Evolutionary conservation across 2,329 filamentous ascomycete genomes (phyloP), one percentile per base, ranked within the genome.

Genomic region (Scleromitrula shiraiana): DNA sequence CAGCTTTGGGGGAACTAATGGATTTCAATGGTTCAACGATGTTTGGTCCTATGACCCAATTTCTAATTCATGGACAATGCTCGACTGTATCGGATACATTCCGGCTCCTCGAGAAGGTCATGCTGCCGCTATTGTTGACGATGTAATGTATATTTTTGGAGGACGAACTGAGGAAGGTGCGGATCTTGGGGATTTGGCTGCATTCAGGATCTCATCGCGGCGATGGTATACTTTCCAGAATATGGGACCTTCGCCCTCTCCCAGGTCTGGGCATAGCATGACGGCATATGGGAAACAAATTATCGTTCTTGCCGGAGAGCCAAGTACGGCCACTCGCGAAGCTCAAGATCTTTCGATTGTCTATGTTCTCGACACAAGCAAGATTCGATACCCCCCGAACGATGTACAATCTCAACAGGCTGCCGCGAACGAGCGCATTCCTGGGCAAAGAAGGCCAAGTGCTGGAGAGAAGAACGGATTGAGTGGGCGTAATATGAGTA

Each of bases 221-320:
- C 80, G 93, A 51, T 98, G 93, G 93, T 98, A 97, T 66, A 98
- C 93, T 29, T 98, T 98, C 68, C 93, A 98, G 63, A 98, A 98
- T 63, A 98, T 98, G 93, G 93, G 93, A 0, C 90, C 90, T 3
- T 94, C 90, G 1, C 93, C 93, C 0, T 96, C 90, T 3, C 83
- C 93, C 26, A 78, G 93, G 51, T 97, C 91, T 14, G 93, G 93
- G 1, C 93, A 98, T 66, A 96, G 89, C 66, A 97, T 98, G 93
- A 97, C 93, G 2, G 83, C 89, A 2, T 88, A 91, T 53, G 88
- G 88, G 24, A 96, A 95, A 66, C 86, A 90, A 51, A 83, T 98
- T 53, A 83, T 97, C 40, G 88, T 97, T 33, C 74, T 97, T 26
- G 94, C 88, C 30, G 93, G 93, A 55, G 94, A 98, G 66, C 93